These are phyloP conservation scores for Aspergillus sparsus DNA, from an alignment of 495 filamentous ascomycete species.

Conservation along the genomic window DNA sequence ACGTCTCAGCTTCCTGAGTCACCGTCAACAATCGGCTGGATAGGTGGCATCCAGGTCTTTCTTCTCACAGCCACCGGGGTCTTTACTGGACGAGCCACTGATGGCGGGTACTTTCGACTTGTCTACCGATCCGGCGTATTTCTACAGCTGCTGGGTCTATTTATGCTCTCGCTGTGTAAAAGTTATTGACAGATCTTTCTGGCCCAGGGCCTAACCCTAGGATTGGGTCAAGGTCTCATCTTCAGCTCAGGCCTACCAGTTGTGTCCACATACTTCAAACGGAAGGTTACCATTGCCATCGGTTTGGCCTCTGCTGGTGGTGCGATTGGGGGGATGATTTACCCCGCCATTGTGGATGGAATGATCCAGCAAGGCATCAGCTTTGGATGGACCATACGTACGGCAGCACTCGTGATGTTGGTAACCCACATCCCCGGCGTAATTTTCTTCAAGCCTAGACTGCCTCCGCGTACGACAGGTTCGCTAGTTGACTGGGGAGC, in stretches of 20 bases:
- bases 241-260: conserved; percentile 62
- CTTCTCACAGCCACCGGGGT: conserved; percentile 32
- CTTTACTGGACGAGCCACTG: conserved; percentile 57
- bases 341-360: conserved; percentile 62
- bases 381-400: conserved; percentile 70
- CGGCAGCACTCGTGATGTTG: conserved; percentile 65
- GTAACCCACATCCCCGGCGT: conserved; percentile 43
- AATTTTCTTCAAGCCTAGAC: conserved; percentile 50
- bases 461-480: conserved; percentile 58
- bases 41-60: conserved; percentile 44
- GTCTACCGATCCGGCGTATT: conserved; percentile 47
- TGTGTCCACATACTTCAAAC: conserved; percentile 65
- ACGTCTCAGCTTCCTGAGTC: conserved; percentile 38
- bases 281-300: conserved; percentile 59
- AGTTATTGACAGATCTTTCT: conserved; percentile 55
- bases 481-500: conserved; percentile 58
- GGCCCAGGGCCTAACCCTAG: conserved; percentile 66
- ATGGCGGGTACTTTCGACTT: conserved; percentile 58
- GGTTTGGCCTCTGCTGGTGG: conserved; percentile 60
- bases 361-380: conserved; percentile 54
- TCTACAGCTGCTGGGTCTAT: conserved; percentile 58
- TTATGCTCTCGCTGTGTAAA: conserved; percentile 53
- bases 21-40: conserved; percentile 63
- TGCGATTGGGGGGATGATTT: conserved; percentile 68
- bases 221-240: conserved; percentile 63